A percentile compares a stretch with the other conserved stretches of the same genome.
Evolutionary conservation across 2,329 filamentous ascomycete species (phyloP).

Genomic region (Calycina herbarum): DNA sequence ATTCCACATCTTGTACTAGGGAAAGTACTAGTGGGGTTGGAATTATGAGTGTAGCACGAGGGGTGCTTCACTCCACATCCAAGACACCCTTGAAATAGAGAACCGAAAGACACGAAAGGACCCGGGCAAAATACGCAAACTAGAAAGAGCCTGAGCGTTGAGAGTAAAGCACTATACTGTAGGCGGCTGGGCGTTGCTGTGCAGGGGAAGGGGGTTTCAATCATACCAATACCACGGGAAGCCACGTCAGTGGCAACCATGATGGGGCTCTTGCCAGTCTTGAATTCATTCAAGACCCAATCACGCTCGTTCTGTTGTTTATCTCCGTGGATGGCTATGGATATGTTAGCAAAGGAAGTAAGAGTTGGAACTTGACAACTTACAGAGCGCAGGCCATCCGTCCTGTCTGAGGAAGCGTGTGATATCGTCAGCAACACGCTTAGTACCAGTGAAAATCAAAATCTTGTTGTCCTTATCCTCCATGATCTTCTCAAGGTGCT

Average conservation of each 20-base stretch:
- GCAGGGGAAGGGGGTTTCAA: conserved; percentile 56
- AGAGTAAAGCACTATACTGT: conserved; percentile 81
- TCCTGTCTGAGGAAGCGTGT: conserved; percentile 96
- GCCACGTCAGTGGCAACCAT: conserved; percentile 99
- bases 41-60: conserved; percentile 70
- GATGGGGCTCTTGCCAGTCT: conserved; percentile 98
- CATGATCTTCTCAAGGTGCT: conserved; percentile 97
- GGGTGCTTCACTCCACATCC: conserved; percentile 73
- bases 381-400: conserved; percentile 95
- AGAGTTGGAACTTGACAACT: conserved; percentile 50
- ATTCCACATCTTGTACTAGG: conserved; percentile 73
- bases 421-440: conserved; percentile 96
- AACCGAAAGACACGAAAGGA: conserved; percentile 81
- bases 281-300: conserved; percentile 99
- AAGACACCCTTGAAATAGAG: conserved; percentile 79
- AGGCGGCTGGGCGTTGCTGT: conserved; percentile 59
- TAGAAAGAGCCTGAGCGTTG: conserved; percentile 82
- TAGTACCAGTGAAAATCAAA: conserved; percentile 89
- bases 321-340: conserved; percentile 90
- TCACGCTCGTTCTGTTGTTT: conserved; percentile 99
- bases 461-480: conserved; percentile 94
- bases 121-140: conserved; percentile 90
- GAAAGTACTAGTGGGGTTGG: conserved; percentile 66
- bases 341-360: conserved; percentile 47
- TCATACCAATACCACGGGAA: conserved; percentile 99